These are phyloP conservation scores for Heliocybe sulcata DNA, from an alignment of 1,284 basidiomycete species.

Conservation along the genomic window DNA sequence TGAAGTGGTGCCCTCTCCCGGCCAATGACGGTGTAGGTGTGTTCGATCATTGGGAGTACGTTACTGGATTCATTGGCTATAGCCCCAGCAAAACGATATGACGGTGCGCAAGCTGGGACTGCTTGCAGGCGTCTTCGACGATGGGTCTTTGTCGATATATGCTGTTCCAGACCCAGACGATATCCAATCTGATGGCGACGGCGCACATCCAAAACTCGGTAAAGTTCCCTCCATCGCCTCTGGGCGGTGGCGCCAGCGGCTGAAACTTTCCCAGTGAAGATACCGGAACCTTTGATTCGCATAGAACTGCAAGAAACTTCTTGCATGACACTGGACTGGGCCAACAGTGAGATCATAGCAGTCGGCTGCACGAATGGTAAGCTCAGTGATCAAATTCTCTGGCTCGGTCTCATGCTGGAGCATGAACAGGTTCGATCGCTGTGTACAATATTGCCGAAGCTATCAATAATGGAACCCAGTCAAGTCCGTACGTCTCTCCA, in stretches of 20 bases:
- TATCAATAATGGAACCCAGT: constrained; percentile 22
- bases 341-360: constrained; percentile 72
- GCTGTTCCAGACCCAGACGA: constrained; percentile 71
- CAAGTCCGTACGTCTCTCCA: not conserved
- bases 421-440: constrained; percentile 55
- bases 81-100: not conserved
- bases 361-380: constrained; percentile 79
- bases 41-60: not conserved
- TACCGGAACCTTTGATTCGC: constrained; percentile 56
- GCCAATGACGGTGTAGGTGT: constrained; percentile 46
- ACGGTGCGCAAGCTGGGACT: constrained; percentile 69
- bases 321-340: constrained; percentile 80
- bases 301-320: constrained; percentile 68
- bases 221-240: no score
- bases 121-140: constrained; percentile 75
- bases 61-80: no score
- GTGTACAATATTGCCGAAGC: constrained; percentile 65
- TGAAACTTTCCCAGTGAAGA: constrained; percentile 35
- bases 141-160: constrained; percentile 74
- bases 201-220: constrained; percentile 34
- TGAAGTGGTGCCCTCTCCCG: constrained; percentile 88
- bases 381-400: not conserved
- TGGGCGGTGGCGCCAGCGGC: no score
- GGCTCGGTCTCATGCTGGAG: not conserved
- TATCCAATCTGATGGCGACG: constrained; percentile 23